Base-by-base conservation (phyloP, 2,329 filamentous ascomycete genomes). In the Parasarocladium wereldwijsianum region DNA sequence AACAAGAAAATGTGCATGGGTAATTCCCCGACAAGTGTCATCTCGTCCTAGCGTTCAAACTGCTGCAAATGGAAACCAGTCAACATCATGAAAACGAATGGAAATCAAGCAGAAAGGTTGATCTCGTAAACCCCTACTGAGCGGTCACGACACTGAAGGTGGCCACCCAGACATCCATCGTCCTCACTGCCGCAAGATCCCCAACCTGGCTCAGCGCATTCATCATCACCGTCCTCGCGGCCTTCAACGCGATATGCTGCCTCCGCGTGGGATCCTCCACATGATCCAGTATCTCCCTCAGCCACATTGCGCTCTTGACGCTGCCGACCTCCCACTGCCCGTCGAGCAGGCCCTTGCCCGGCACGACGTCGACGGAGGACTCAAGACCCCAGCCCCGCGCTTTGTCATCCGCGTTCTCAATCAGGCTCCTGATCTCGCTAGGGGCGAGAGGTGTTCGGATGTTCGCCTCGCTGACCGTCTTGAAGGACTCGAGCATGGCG, bases 401-500 rank as follows among this genome's bases (percentile, higher is more conserved):
- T n/a, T n/a, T n/a, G n/a, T n/a, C n/a, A n/a, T n/a, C n/a, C 8
- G 8, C 8, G 8, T 21, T n/a, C 19, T 21, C 19, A n/a, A 21
- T 21, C 8, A 21, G 19, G n/a, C n/a, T n/a, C 19, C n/a, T 21
- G 19, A 21, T n/a, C n/a, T 21, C 8, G n/a, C 8, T 8, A 8
- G 19, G 19, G 8, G 8, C 19, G n/a, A 21, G n/a, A 8, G n/a
- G 19, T 21, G 19, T 8, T 21, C 59, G 54, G 8, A 72, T 53
- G 40, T 73, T 71, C 7, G 51, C 54, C 0, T 31, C 34, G 31
- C 54, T 59, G 1, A 44, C 35, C 1, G 38, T 32, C 30, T 54
- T 54, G 18, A 54, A 53, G 3, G 47, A 51, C 40, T 69, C 63
- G 2, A 65, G 40, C 4, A 50, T 43, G 0, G 51, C 58, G 20